phyloP scores from a whole-genome alignment of 139 green algal genomes.

The Coccomyxa sp. region DNA sequence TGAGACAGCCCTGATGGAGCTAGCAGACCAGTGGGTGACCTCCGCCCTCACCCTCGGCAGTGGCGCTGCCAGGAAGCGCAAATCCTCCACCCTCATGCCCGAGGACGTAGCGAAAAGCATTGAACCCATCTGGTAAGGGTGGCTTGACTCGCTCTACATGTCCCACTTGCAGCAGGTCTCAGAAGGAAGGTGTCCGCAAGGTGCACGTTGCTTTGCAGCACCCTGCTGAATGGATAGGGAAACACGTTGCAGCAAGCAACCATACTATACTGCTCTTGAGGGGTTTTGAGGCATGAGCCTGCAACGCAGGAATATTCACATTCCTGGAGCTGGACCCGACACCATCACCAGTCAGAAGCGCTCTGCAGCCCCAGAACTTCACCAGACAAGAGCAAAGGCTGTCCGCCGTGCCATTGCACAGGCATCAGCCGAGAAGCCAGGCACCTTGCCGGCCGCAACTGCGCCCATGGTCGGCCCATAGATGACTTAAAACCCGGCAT shows the following conservation, averaged over 20 bases:
- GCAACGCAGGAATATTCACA: constrained; percentile 30
- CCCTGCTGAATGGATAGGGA: no score
- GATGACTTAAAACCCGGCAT: no score
- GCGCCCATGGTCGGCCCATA: no score
- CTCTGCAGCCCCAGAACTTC: constrained; percentile 26
- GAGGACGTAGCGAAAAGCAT: neutral
- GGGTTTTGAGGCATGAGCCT: no score
- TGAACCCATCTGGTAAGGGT: neutral
- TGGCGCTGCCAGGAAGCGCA: neutral
- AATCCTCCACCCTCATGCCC: no score
- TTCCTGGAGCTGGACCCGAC: constrained; percentile 41
- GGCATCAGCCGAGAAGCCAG: neutral
- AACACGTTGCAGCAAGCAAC: no score
- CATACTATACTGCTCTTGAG: no score
- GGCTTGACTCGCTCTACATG: neutral
- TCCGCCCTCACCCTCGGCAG: neutral
- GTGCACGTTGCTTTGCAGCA: no score
- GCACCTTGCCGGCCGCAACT: no score
- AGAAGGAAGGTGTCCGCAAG: no score
- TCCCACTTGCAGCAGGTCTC: no score
- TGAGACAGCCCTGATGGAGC: neutral
- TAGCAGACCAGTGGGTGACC: neutral
- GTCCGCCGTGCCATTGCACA: constrained; percentile 26
- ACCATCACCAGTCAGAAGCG: constrained; percentile 36
- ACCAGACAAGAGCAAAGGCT: constrained; percentile 24